A percentile compares a stretch with the other conserved stretches of the same genome.
Conservation (phyloP, 2,329 filamentous ascomycete species). For the Colletotrichum sp. region DNA sequence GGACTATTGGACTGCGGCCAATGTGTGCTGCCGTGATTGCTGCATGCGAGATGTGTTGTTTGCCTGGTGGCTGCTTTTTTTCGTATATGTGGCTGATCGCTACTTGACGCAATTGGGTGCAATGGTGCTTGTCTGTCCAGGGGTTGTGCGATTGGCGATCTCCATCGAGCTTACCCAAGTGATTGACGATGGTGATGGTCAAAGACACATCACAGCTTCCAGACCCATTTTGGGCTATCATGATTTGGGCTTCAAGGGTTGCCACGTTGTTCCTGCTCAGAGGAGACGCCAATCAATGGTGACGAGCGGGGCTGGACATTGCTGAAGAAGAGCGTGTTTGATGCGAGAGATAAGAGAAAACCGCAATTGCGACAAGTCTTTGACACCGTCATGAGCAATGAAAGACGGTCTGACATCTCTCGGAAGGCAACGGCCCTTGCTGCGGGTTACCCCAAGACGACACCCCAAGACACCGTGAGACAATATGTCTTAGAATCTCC, state of each 20-base stretch:
- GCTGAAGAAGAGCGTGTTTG: not conserved
- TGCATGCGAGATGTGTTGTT: not conserved
- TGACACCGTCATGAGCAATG: not conserved
- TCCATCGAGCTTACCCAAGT: not conserved
- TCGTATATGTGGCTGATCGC: not conserved
- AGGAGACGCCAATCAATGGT: not conserved
- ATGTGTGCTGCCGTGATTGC: not conserved
- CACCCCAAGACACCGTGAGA: not conserved
- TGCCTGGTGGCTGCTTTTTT: not conserved
- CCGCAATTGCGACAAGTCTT: not conserved
- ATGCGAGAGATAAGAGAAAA: not conserved
- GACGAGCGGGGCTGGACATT: not conserved
- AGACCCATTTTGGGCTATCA: not conserved
- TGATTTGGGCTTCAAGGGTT: not conserved
- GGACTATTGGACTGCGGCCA: not conserved
- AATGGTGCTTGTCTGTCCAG: not conserved
- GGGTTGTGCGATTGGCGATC: not conserved
- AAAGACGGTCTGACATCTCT: not conserved
- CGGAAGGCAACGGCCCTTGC: not conserved
- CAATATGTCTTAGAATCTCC: not conserved
- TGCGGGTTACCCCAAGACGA: not conserved
- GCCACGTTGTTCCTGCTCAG: not conserved
- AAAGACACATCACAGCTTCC: not conserved
- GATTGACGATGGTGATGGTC: not conserved
- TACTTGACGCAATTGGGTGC: not conserved